Evolutionary conservation across 2,329 filamentous ascomycete species (phyloP), one percentile per base, ranked within the genome.

Genomic region (Elsinoe batatas): DNA sequence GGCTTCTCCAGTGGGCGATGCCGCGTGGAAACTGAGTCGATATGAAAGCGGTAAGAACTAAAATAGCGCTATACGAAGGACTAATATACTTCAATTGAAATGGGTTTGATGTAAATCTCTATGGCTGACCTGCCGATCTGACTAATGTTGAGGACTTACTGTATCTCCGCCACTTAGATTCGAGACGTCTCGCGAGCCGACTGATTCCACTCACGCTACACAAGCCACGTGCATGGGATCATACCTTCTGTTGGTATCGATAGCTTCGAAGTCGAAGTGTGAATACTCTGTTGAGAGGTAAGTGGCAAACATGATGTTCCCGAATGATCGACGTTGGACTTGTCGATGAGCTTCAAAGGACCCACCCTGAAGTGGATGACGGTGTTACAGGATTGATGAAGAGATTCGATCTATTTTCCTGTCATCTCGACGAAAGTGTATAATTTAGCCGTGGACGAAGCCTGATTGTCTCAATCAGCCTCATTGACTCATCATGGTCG

Each of bases 81-180:
- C 36, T 8, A 8, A 37, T 15, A 10, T 3, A 13, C 8, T 37
- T 10, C 4, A 5, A n/a, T 38, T n/a, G 17, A n/a, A n/a, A n/a
- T 5, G 2, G 5, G 13, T 6, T 38, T 38, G 36, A 38, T 38
- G 10, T 38, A 38, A 18, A 38, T 12, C 5, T 38, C 5, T n/a
- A n/a, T 38, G 36, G 36, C 26, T 30, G 26, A 38, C 36, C 12
- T n/a, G 13, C 13, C 5, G 13, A 38, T n/a, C 13, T 38, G 13
- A 49, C 44, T 49, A 49, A 46, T 18, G n/a, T 13, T 3, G 18
- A 35, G 44, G 44, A 49, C 44, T 49, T 49, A 49, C 44, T 33
- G 18, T 49, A 49, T 49, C 26, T 49, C 44, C 44, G 44, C n/a
- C 13, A 18, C 32, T 35, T 33, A 49, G 20, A 26, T 49, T 18